Conservation (phyloP, 345 rosid genomes). For the Litchi chinensis region DNA sequence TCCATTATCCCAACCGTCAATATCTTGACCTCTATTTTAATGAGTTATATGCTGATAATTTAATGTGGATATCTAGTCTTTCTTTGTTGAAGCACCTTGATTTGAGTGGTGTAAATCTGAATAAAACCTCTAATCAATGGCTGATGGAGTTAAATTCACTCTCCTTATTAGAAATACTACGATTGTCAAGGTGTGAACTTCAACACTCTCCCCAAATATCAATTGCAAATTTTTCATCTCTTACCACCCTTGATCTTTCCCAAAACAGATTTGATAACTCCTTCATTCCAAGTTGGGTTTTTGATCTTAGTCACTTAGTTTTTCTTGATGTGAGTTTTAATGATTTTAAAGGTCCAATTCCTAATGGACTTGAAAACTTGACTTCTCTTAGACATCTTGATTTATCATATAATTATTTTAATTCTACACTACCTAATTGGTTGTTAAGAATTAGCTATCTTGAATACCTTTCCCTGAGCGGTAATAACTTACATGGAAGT, state of each 20-base stretch:
- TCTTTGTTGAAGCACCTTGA: not conserved
- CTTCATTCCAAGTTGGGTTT: not conserved
- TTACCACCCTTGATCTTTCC: not conserved
- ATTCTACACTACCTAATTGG: constrained; percentile 17
- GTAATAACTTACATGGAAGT: not conserved
- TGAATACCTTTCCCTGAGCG: not conserved
- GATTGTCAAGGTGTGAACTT: not conserved
- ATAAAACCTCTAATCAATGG: not conserved
- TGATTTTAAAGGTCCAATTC: not conserved
- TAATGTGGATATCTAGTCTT: not conserved
- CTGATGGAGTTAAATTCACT: not conserved
- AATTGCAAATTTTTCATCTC: not conserved
- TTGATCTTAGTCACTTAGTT: not conserved
- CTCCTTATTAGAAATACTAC: not conserved
- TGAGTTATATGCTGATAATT: not conserved
- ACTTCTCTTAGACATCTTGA: constrained; percentile 15
- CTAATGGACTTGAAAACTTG: constrained; percentile 3
- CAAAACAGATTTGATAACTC: accelerated
- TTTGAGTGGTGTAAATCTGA: not conserved
- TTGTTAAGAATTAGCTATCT: not conserved
- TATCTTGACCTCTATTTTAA: too few relatives aligned
- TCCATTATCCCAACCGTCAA: too few relatives aligned
- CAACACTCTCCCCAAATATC: not conserved
- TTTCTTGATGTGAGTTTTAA: not conserved
- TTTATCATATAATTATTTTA: not conserved